Evolutionary conservation across 2,329 filamentous ascomycete species (phyloP).

Genomic region (Acephala macrosclerotiorum): DNA sequence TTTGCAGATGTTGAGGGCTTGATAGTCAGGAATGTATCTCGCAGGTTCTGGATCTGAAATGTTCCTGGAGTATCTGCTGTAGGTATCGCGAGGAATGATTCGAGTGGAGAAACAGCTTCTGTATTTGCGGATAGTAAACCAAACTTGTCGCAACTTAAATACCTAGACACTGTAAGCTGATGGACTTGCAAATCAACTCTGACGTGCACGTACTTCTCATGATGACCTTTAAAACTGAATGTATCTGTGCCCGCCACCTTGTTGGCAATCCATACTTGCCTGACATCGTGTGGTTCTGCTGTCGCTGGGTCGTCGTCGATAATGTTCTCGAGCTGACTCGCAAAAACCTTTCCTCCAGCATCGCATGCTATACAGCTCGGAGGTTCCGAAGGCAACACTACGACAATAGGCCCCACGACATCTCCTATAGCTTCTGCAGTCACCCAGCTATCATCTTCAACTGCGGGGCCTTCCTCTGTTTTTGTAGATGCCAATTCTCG

Average conservation of each 20-base stretch:
- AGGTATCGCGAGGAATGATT: conserved; percentile 76
- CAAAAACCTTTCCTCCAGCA: conserved; percentile 84
- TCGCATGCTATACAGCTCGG: conserved; percentile 85
- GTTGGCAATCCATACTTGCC: conserved; percentile 94
- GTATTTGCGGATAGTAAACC: conserved; percentile 79
- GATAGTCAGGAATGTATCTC: conserved; percentile 73
- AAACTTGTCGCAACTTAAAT: conserved; percentile 84
- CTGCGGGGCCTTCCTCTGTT: conserved; percentile 32
- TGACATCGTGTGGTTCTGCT: conserved; percentile 93
- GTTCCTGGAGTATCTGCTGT: conserved; percentile 71
- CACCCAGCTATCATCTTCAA: conserved; percentile 88
- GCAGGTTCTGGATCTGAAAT: conserved; percentile 77
- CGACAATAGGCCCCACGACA: conserved; percentile 80
- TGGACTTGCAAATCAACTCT: conserved; percentile 4
- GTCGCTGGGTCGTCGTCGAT: conserved; percentile 82
- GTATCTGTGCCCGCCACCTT: conserved; percentile 81
- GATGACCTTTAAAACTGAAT: conserved; percentile 87
- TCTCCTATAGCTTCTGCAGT: conserved; percentile 78
- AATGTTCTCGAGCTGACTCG: conserved; percentile 83
- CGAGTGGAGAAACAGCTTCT: conserved; percentile 83
- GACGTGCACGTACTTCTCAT: conserved; percentile 71
- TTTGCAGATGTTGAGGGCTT: conserved; percentile 59
- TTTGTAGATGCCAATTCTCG: conserved; percentile 34
- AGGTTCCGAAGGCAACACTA: conserved; percentile 80
- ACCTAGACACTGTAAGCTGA: conserved; percentile 56